phyloP scores from a whole-genome alignment of 1,284 basidiomycete genomes.

The Sporisorium exsertum region DNA sequence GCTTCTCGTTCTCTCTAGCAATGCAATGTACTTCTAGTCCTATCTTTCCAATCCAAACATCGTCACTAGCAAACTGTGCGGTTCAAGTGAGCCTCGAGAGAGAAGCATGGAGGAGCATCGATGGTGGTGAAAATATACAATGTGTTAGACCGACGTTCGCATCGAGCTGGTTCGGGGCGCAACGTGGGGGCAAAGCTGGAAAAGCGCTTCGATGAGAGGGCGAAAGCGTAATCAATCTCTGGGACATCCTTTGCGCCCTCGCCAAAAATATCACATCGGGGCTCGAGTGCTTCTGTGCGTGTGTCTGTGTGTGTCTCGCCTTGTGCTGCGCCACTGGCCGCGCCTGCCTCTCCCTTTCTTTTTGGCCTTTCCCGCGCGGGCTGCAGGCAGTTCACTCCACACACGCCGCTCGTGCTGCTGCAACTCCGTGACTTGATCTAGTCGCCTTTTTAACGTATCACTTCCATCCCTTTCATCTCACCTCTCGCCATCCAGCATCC shows the following conservation, averaged over 20 bases:
- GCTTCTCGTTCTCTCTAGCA: neutral
- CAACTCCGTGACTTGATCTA: neutral
- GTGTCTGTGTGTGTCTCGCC: slow-evolving; percentile 10
- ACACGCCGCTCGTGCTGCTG: slow-evolving; percentile 3
- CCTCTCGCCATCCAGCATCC: neutral
- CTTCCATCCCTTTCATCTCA: neutral
- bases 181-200: neutral
- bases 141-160: neutral
- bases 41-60: neutral
- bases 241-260: neutral
- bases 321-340: slow-evolving; percentile 7
- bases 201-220: neutral
- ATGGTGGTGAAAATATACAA: neutral
- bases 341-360: neutral
- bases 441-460: neutral
- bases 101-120: neutral
- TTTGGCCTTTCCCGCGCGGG: neutral
- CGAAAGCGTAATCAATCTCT: neutral
- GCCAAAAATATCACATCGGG: neutral
- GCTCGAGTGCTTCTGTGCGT: neutral
- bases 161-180: neutral
- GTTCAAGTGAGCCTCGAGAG: neutral
- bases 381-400: slow-evolving; percentile 1
- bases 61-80: neutral
- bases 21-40: slow-evolving; percentile 26